Evolutionary conservation across 345 rosid genomes (phyloP), one percentile per base, ranked within the genome.

Genomic region (Orychophragmus violaceus): DNA sequence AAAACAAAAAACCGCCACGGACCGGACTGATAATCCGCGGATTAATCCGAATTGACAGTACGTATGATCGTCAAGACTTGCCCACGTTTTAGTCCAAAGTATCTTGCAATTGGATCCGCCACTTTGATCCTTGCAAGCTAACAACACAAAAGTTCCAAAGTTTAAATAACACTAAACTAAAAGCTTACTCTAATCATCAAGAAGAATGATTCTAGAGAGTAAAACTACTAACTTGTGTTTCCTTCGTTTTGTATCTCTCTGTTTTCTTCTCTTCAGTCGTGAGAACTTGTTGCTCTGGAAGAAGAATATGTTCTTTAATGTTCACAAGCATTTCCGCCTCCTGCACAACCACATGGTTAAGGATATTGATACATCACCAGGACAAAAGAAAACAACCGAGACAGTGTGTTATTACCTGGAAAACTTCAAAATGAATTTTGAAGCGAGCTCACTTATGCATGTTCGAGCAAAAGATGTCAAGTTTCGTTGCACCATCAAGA

Each of bases 391-490:
- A n/a, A n/a, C n/a, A n/a, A n/a, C n/a, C 5, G 3, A 48, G 1
- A 6, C 6, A 18, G 13, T 8, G 8, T 28, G 23, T 19, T 6
- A 45, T 70, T 50, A 84, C 99, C 99, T 82, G 96, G 76, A 85
- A 94, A 23, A 88, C 96, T 66, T 88, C 99, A 78, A 84, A 74
- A 64, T 88, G 90, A 63, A 90, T 51, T 88, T 94, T 1, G 85
- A 29, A 30, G 94, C 78, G 55, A 88, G 82, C 74, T 90, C 90
- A 29, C 65, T 77, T n/a, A 93, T 75, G 67, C 93, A 86, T n/a
- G 94, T 82, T 12, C 89, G 76, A 49, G 98, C 98, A 35, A 90
- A 90, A 14, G 97, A 94, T 0, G 96, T 94, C 81, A 88, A 68
- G 58, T 82, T 85, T 64, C 83, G 89, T 62, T 90, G 96, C 69